Evolutionary conservation across 1,139 yeast genomes (phyloP).

Genomic region (Martiniozyma asiatica): DNA sequence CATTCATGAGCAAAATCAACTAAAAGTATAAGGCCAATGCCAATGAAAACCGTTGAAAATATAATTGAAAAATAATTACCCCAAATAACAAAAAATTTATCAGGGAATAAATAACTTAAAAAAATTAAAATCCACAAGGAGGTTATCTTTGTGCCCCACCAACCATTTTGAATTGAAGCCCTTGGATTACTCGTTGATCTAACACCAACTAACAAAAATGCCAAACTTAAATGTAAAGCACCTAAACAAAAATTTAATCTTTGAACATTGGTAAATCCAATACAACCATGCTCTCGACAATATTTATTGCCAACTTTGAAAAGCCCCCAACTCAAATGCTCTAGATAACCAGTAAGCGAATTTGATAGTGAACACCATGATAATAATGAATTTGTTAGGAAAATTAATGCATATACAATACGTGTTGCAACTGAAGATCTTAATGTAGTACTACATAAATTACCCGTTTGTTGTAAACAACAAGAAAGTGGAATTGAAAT

Average conservation of each 20-base stretch:
- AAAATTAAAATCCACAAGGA: conserved; percentile 48
- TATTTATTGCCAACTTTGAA: conserved; percentile 43
- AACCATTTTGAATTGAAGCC: conserved; percentile 77
- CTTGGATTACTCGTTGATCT: conserved; percentile 71
- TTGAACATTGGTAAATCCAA: conserved; percentile 87
- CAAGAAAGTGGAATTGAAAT: conserved; percentile 68
- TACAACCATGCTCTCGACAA: conserved; percentile 79
- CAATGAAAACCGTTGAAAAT: conserved; percentile 73
- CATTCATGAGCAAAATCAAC: conserved; percentile 98
- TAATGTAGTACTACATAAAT: too few species aligned
- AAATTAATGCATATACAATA: conserved; percentile 69
- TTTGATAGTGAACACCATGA: conserved; percentile 91
- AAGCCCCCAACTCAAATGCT: conserved; percentile 58
- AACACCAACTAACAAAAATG: conserved; percentile 57
- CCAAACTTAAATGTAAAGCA: conserved; percentile 60
- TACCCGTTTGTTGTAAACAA: too few species aligned
- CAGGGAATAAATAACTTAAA: conserved; percentile 71
- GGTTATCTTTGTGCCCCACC: conserved; percentile 71
- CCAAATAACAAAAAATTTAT: conserved; percentile 75
- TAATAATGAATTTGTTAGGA: conserved; percentile 64
- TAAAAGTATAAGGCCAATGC: conserved; percentile 77
- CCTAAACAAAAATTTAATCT: conserved; percentile 86
- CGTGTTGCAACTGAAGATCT: conserved; percentile 68
- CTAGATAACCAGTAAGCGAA: conserved; percentile 65
- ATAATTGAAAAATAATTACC: conserved; percentile 84